A percentile compares a stretch with the other conserved stretches of the same genome.
phyloP scores from a whole-genome alignment of 2,329 filamentous ascomycete species.

The Penicillium digitatum region DNA sequence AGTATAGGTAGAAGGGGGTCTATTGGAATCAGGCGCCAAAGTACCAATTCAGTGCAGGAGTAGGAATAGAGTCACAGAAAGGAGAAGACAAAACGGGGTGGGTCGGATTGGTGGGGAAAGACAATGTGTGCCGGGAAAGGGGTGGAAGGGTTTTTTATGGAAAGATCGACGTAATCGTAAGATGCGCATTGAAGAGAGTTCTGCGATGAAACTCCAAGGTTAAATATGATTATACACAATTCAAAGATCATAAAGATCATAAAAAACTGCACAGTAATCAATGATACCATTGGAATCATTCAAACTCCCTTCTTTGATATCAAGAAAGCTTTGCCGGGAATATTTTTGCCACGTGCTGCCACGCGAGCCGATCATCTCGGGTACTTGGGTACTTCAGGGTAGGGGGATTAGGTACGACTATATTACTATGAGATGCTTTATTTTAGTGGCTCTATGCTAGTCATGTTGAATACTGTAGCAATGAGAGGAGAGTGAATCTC shows the following conservation, averaged over 20 bases:
- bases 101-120: constrained; percentile 14
- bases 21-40: neutral
- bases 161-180: constrained; percentile 7
- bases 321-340: constrained; percentile 4
- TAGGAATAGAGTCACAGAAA: constrained; percentile 11
- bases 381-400: neutral
- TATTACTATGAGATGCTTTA: neutral
- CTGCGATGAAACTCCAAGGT: neutral
- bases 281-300: neutral
- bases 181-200: neutral
- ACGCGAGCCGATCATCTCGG: constrained; percentile 3
- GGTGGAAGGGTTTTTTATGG: constrained; percentile 1
- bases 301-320: neutral
- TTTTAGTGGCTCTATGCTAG: neutral
- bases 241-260: neutral
- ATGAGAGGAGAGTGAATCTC: neutral
- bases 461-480: neutral
- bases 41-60: neutral
- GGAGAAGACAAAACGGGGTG: constrained; percentile 21
- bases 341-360: constrained; percentile 23
- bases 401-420: neutral
- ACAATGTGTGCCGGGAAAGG: neutral
- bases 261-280: neutral
- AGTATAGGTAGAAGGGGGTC: neutral
- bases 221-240: neutral